These are phyloP conservation scores for Trichoderma koningiopsis DNA, from an alignment of 2,329 filamentous ascomycete species.

Conservation along the genomic window DNA sequence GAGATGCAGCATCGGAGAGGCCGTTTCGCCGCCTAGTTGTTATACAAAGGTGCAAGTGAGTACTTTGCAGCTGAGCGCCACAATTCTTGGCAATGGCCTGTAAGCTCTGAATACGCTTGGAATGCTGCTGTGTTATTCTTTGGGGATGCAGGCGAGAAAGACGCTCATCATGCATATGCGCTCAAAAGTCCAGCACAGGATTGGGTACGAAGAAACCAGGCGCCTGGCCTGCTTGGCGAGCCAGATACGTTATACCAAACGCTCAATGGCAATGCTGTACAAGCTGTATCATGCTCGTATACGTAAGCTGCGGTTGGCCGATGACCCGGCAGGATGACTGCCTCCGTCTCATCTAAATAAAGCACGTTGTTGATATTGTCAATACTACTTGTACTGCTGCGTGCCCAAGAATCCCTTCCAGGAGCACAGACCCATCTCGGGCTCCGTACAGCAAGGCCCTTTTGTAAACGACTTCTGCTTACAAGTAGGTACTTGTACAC, in stretches of 20 bases:
- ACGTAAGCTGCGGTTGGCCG: background rate
- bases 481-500: background rate
- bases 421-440: background rate
- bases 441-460: background rate
- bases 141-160: background rate
- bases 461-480: constrained; percentile 6
- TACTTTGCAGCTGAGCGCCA: background rate
- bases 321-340: background rate
- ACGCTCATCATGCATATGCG: background rate
- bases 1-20: background rate
- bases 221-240: background rate
- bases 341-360: background rate
- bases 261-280: no score
- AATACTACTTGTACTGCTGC: background rate
- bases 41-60: background rate
- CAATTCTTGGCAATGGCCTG: background rate
- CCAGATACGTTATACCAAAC: no score
- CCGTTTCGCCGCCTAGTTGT: background rate
- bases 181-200: background rate
- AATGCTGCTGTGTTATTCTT: background rate
- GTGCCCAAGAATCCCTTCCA: background rate
- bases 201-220: background rate
- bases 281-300: background rate
- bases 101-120: background rate
- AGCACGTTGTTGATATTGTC: background rate